Evolutionary conservation across 257 asterid species (phyloP), one percentile per base, ranked within the genome.

Genomic region (Thymus quinquecostatus): DNA sequence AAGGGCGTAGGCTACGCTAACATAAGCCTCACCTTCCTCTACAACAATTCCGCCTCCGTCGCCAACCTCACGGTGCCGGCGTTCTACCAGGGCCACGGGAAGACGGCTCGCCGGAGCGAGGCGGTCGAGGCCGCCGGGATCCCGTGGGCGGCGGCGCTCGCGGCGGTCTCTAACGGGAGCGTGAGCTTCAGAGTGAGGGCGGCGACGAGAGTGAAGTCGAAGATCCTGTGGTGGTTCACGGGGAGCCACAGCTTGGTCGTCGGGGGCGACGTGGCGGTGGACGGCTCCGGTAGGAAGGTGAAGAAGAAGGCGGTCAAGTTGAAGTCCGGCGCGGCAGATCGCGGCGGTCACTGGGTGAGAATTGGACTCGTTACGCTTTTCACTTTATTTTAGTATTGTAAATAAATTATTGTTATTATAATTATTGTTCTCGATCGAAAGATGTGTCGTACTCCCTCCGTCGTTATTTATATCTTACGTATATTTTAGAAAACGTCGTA

Each of bases 21-120:
- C 62, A 71, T 87, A 2, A 80, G 45, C 64, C 62, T 90, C 49
- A 58, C 79, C 48, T 75, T 92, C 10, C 85, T 45, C 64, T 82
- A 79, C 75, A 9, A 79, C 75, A 9, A 45, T 36, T 75, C 83
- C 8, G n/a, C 41, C 8, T 38, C 6, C 33, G 47, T 90, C 2
- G 96, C 82, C 14, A 92, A 78, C 72, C 62, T 47, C 62, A 81
- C 89, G 1, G 66, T 83, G 13, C 79, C 75, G 1, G 78, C 47
- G 11, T 92, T 92, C 82, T 73, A 87, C 77, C 97, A 92, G 82
- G 98, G 98, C 11, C 95, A 86, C 74, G 70, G 60, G 4, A 88
- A 88, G 81, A 80, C 58, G 3, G 78, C 96, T 28, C 70, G 2
- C 59, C 79, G 85, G 76, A 70, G 1, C 6, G 61, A 59, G 3